These are phyloP conservation scores for Pseudopyricularia cyperi DNA, from an alignment of 2,329 filamentous ascomycete species.

Conservation along the genomic window DNA sequence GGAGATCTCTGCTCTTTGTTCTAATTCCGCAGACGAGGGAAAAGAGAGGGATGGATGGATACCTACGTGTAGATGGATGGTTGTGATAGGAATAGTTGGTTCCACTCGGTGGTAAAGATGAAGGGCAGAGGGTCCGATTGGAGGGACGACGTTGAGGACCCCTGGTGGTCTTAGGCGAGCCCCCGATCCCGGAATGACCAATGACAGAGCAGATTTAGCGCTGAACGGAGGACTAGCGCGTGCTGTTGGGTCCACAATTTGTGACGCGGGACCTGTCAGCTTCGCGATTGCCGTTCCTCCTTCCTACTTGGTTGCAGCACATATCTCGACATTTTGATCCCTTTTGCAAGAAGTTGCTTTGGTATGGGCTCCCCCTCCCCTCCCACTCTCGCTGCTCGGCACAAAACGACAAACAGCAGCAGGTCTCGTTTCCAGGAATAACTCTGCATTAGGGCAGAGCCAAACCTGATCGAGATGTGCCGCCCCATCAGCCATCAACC, in stretches of 20 bases:
- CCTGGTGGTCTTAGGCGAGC: neutral
- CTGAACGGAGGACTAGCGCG: neutral
- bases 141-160: neutral
- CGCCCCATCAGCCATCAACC: neutral
- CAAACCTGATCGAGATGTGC: neutral
- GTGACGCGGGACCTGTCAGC: neutral
- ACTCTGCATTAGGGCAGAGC: too few relatives aligned
- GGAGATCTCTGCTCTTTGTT: too few relatives aligned
- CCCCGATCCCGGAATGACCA: neutral
- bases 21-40: neutral
- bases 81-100: neutral
- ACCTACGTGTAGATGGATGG: neutral
- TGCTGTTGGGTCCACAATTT: neutral
- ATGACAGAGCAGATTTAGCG: neutral
- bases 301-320: neutral
- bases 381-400: neutral
- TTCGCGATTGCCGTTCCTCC: neutral
- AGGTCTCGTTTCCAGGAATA: neutral
- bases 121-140: neutral
- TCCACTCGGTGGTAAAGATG: neutral
- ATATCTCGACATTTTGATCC: too few relatives aligned
- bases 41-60: neutral
- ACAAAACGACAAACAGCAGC: neutral
- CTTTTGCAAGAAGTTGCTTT: too few relatives aligned
- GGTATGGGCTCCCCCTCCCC: too few relatives aligned